Conservation (phyloP, 2,329 filamentous ascomycete species). For the Aspergillus bombycis region DNA sequence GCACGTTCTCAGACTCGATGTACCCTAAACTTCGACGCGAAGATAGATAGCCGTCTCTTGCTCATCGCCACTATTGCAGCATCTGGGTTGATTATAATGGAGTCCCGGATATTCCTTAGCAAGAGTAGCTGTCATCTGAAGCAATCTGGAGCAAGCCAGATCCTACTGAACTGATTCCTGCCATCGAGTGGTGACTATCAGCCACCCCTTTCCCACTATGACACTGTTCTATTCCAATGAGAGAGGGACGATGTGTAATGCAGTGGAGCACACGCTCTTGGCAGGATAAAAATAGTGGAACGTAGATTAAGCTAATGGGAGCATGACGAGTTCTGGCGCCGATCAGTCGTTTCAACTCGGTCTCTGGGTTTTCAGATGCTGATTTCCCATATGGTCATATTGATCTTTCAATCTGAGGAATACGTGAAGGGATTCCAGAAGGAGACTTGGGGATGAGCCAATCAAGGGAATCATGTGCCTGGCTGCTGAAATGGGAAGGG, state of each 20-base stretch:
- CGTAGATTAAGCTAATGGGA: not conserved
- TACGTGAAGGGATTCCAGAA: not conserved
- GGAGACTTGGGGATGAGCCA: not conserved
- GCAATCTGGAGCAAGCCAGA: too few species aligned
- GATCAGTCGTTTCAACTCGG: constrained; percentile 10
- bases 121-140: not conserved
- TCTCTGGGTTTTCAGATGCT: not conserved
- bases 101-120: not conserved
- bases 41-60: not conserved
- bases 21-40: not conserved
- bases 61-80: not conserved
- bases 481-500: not conserved
- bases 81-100: not conserved
- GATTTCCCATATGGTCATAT: not conserved
- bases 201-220: not conserved
- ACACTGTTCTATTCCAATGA: not conserved
- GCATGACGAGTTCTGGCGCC: not conserved
- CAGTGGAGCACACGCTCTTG: not conserved
- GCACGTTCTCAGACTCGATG: not conserved
- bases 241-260: not conserved
- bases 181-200: not conserved
- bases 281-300: constrained; percentile 5
- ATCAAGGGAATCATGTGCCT: not conserved
- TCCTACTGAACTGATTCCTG: too few species aligned
- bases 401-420: not conserved